Evolutionary conservation across 305 asterid genomes (phyloP).

Genomic region (Plantago rigida): DNA sequence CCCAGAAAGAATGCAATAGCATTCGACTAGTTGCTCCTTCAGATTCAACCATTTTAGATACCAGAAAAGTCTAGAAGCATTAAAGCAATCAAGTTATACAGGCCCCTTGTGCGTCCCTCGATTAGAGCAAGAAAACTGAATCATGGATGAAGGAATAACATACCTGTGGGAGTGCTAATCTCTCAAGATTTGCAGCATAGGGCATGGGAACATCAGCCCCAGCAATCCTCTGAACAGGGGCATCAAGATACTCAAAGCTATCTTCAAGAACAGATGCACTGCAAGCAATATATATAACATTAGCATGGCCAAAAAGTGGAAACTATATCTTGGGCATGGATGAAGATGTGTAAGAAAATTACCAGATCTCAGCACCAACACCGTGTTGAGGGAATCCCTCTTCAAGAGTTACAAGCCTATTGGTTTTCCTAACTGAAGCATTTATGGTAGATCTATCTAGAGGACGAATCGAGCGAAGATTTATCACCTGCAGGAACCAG

Average conservation of each 20-base stretch:
- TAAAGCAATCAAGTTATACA: too few species aligned
- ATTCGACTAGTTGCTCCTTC: too few species aligned
- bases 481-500: slow-evolving; percentile 52
- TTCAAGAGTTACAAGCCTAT: slow-evolving; percentile 78
- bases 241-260: slow-evolving; percentile 84
- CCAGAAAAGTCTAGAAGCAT: too few species aligned
- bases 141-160: slow-evolving; percentile 14
- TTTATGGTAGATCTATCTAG: slow-evolving; percentile 79
- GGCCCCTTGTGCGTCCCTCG: neutral
- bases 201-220: slow-evolving; percentile 98
- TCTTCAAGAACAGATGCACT: slow-evolving; percentile 82
- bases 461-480: slow-evolving; percentile 87
- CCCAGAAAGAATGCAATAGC: too few species aligned
- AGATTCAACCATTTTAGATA: too few species aligned
- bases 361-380: slow-evolving; percentile 97
- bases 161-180: slow-evolving; percentile 91
- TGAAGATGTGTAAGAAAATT: slow-evolving; percentile 17
- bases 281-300: slow-evolving; percentile 23
- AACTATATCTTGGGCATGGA: neutral
- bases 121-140: neutral
- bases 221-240: slow-evolving; percentile 82
- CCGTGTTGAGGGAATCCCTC: slow-evolving; percentile 94
- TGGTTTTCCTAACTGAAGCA: slow-evolving; percentile 79
- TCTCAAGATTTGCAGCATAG: slow-evolving; percentile 85
- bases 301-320: neutral